These are phyloP conservation scores for Obba rivulosa DNA, from an alignment of 768 basidiomycete species.

Conservation along the genomic window DNA sequence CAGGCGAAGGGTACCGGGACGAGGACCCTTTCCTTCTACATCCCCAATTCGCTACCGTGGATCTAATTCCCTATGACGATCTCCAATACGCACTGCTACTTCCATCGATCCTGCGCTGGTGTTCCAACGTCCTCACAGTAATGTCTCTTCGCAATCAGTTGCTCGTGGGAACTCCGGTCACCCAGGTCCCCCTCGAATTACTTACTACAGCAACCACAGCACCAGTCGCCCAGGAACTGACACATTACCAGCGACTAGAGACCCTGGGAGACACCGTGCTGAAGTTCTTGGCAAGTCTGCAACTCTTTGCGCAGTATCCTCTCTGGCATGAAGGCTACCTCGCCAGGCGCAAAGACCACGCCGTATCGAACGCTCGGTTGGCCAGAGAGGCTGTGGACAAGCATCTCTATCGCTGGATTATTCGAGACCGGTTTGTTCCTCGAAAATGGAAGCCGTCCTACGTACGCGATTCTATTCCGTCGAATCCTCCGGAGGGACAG, in stretches of 20 bases:
- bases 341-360: constrained; percentile 64
- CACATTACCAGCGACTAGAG: constrained; percentile 70
- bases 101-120: constrained; percentile 61
- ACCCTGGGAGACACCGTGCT: constrained; percentile 73
- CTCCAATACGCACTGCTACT: constrained; percentile 50
- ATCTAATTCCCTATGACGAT: constrained; percentile 49
- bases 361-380: constrained; percentile 62
- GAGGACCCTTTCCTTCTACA: constrained; percentile 34
- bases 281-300: constrained; percentile 55
- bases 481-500: constrained; percentile 23
- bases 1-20: constrained; percentile 14
- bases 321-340: constrained; percentile 82
- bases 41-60: constrained; percentile 38
- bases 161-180: constrained; percentile 37
- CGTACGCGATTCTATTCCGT: neutral
- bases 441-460: constrained; percentile 37
- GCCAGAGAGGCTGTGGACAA: constrained; percentile 57
- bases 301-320: constrained; percentile 59
- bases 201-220: constrained; percentile 57
- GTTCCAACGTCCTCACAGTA: constrained; percentile 47
- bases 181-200: constrained; percentile 39
- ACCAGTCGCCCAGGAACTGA: constrained; percentile 50
- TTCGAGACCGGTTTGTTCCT: constrained; percentile 43
- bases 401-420: constrained; percentile 61
- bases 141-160: constrained; percentile 44